phyloP scores from a whole-genome alignment of 495 filamentous ascomycete genomes.

The Cetradonia linearis region DNA sequence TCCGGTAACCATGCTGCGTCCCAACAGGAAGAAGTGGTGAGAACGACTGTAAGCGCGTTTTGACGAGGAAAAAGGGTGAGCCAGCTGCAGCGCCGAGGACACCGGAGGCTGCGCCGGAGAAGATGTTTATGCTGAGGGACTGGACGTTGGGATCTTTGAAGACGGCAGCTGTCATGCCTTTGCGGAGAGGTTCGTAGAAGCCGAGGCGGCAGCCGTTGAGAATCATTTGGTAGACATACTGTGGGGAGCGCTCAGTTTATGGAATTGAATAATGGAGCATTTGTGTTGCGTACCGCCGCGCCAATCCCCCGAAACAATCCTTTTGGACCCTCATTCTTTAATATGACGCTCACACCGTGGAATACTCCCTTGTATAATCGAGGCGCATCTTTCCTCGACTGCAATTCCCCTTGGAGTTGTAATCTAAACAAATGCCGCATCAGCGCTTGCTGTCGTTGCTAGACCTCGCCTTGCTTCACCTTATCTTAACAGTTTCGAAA shows the following conservation, averaged over 20 bases:
- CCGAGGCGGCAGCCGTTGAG: slow-evolving; percentile 94
- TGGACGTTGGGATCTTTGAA: slow-evolving; percentile 65
- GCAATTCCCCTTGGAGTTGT: slow-evolving; percentile 94
- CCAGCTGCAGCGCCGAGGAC: slow-evolving; percentile 83
- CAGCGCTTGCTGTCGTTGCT: slow-evolving; percentile 2
- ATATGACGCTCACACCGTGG: slow-evolving; percentile 83
- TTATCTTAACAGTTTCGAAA: slow-evolving; percentile 98
- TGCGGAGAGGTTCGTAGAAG: slow-evolving; percentile 93
- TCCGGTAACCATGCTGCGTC: slow-evolving; percentile 86
- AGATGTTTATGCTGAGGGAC: slow-evolving; percentile 82
- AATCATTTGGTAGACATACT: slow-evolving; percentile 94
- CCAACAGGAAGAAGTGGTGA: slow-evolving; percentile 92
- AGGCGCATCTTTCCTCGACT: slow-evolving; percentile 69
- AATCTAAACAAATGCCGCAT: slow-evolving; percentile 43
- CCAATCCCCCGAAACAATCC: slow-evolving; percentile 86
- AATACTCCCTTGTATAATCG: slow-evolving; percentile 86
- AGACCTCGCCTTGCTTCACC: slow-evolving; percentile 40
- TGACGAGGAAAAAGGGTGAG: slow-evolving; percentile 97
- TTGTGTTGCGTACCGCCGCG: slow-evolving; percentile 52
- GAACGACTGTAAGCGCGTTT: slow-evolving; percentile 90
- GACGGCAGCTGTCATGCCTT: slow-evolving; percentile 50
- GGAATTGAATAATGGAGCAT: not conserved
- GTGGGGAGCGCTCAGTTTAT: slow-evolving; percentile 15
- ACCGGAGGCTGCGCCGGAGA: slow-evolving; percentile 77
- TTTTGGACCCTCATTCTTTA: slow-evolving; percentile 77